A percentile compares a stretch with the other conserved stretches of the same genome.
These are phyloP conservation scores for Ochromonas danica DNA, from an alignment of 108 stramenopile genomes.

Conservation along the genomic window DNA sequence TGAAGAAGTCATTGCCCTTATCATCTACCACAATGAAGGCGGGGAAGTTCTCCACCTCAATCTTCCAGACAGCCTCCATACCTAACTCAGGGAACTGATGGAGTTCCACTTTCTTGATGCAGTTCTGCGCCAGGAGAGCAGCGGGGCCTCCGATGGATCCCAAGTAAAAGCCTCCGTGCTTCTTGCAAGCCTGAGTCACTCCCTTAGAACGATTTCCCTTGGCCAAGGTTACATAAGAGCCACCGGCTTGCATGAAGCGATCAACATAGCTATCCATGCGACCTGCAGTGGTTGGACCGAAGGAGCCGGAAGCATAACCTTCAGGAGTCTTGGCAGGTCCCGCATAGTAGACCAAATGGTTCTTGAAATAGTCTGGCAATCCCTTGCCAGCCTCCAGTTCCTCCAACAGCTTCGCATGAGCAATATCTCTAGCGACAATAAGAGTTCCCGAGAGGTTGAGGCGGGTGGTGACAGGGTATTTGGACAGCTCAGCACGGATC, in stretches of 20 bases:
- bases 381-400: constrained; percentile 84
- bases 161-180: constrained; percentile 90
- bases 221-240: constrained; percentile 83
- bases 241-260: constrained; percentile 84
- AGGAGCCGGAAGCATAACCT: constrained; percentile 86
- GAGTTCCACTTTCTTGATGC: constrained; percentile 84
- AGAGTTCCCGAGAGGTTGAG: constrained; percentile 83
- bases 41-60: constrained; percentile 90
- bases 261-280: constrained; percentile 94
- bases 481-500: constrained; percentile 69
- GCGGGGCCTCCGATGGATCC: constrained; percentile 94
- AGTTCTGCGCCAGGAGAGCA: constrained; percentile 90
- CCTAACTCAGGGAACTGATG: constrained; percentile 93
- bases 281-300: constrained; percentile 95
- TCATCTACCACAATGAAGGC: constrained; percentile 95
- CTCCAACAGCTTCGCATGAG: constrained; percentile 89
- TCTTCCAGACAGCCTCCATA: constrained; percentile 98
- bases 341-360: constrained; percentile 92
- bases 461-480: constrained; percentile 79
- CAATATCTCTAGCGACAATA: constrained; percentile 93
- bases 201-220: constrained; percentile 87
- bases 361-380: constrained; percentile 87
- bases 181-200: constrained; percentile 91
- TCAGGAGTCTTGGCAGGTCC: constrained; percentile 94
- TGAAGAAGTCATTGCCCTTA: constrained; percentile 63